Conservation (phyloP, 2,329 filamentous ascomycete genomes). For the Coniochaeta ligniaria region DNA sequence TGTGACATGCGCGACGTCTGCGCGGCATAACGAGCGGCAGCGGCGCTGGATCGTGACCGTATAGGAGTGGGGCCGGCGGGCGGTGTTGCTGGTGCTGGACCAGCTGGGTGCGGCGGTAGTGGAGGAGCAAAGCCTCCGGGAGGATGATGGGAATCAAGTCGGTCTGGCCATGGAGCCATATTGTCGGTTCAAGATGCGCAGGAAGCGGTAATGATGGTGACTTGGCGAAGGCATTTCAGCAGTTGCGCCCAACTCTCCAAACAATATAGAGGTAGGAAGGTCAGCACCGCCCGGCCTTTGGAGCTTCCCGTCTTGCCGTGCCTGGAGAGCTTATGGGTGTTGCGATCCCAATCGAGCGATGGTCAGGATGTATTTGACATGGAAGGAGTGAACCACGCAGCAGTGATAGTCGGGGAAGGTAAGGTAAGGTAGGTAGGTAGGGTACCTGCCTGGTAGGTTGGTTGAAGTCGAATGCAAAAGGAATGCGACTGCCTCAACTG, state of each 20-base stretch:
- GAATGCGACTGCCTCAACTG: neutral
- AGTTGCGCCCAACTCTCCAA: neutral
- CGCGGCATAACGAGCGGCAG: neutral
- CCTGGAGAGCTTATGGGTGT: neutral
- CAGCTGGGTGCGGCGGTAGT: neutral
- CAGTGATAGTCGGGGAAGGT: too few relatives aligned
- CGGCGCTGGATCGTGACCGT: neutral
- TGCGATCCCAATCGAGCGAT: too few relatives aligned
- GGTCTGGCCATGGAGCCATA: slow-evolving; percentile 1
- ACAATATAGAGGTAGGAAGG: neutral
- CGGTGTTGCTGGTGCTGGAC: neutral
- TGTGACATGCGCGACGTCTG: neutral
- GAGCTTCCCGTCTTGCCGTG: neutral
- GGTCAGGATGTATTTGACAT: too few relatives aligned
- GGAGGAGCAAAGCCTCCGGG: neutral
- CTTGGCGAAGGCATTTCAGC: neutral
- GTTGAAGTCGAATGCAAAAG: neutral
- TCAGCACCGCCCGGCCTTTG: neutral
- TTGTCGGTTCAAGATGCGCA: neutral
- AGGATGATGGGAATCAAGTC: neutral
- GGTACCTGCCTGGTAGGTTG: too few relatives aligned
- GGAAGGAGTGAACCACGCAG: too few relatives aligned
- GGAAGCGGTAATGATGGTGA: neutral
- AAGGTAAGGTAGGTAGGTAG: too few relatives aligned
- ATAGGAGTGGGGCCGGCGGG: neutral